phyloP scores from a whole-genome alignment of 257 asterid genomes.

The Solanum sejunctum region DNA sequence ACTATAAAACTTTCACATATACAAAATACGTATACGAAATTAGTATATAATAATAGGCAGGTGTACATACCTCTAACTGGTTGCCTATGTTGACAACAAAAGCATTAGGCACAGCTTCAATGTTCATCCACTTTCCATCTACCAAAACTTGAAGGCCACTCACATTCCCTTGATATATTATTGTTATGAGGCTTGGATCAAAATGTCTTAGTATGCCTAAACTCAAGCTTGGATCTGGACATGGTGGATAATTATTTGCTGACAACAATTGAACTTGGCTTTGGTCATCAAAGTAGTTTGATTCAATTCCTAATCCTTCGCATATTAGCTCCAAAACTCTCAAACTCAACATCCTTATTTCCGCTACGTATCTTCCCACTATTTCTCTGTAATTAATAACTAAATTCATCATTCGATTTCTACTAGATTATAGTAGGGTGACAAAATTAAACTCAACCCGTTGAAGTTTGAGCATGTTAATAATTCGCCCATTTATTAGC shows the following conservation, averaged over 20 bases:
- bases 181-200: conserved; percentile 18
- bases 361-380: conserved; percentile 13
- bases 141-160: conserved; percentile 18
- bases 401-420: background rate
- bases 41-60: no score
- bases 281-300: conserved; percentile 7
- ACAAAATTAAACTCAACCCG: no score
- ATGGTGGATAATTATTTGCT: conserved; percentile 10
- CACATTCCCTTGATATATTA: conserved; percentile 14
- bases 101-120: conserved; percentile 12
- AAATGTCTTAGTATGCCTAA: conserved; percentile 16
- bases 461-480: no score
- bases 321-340: conserved; percentile 11
- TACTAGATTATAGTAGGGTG: background rate
- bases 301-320: conserved; percentile 19
- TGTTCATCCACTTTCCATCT: conserved; percentile 14
- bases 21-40: no score
- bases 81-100: conserved; percentile 16
- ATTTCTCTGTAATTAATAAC: conserved; percentile 4
- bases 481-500: no score
- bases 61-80: conserved; percentile 14
- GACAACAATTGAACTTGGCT: conserved; percentile 5
- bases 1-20: no score
- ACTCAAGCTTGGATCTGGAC: conserved; percentile 19
- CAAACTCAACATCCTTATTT: conserved; percentile 7